Conservation (phyloP, 2,329 filamentous ascomycete species). For the Grosmannia serpens region DNA sequence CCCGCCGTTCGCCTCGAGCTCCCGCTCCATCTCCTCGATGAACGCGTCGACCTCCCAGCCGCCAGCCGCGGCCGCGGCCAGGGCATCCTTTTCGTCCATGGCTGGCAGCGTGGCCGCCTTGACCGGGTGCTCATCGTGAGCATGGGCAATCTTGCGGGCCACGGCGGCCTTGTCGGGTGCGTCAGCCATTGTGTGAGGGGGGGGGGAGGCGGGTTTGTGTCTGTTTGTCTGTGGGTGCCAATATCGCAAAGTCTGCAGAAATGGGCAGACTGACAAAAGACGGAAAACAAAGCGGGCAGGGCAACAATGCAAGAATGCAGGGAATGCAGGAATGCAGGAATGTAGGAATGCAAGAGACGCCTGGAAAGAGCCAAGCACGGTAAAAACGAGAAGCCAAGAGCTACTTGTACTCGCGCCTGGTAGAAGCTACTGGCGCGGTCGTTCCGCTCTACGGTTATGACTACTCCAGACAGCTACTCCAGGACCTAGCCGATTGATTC, state of each 20-base stretch:
- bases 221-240: neutral
- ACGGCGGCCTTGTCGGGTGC: neutral
- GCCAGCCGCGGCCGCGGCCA: neutral
- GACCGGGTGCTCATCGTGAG: neutral
- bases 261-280: too few species aligned
- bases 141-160: neutral
- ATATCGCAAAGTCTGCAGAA: too few species aligned
- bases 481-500: neutral
- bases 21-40: conserved; percentile 4
- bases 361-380: too few species aligned
- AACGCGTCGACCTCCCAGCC: conserved; percentile 1
- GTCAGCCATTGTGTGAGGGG: neutral
- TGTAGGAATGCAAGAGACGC: too few species aligned
- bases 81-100: neutral
- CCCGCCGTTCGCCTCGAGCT: conserved; percentile 11
- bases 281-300: too few species aligned
- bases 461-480: neutral
- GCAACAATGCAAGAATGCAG: too few species aligned
- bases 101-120: neutral
- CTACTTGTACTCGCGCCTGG: too few species aligned
- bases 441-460: too few species aligned
- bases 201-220: neutral
- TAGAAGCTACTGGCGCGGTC: too few species aligned
- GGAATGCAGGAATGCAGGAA: too few species aligned
- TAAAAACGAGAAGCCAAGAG: too few species aligned